Base-by-base conservation (phyloP, 495 filamentous ascomycete species). In the Sordaria brevicollis region DNA sequence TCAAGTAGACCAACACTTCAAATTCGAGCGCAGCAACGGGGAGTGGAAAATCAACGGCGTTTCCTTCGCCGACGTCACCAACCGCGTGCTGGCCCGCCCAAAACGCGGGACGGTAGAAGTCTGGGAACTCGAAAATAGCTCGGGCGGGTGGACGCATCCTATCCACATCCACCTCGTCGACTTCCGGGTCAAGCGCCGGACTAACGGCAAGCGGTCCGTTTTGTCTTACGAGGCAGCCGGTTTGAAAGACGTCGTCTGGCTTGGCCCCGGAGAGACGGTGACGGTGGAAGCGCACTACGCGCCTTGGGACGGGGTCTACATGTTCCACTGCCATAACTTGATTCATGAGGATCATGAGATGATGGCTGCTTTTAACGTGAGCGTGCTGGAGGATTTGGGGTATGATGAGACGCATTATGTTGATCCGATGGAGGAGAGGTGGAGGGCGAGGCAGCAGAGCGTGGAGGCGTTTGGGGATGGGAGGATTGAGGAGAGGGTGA, bases 81-180 rank as follows among this genome's bases (percentile, higher is more conserved):
- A 86, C 76, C 81, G 84, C n/a, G 79, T 87, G 34, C 78, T 87
- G 1, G 83, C 86, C 9, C 80, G 78, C 9, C 83, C 84, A 0
- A 76, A 76, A 39, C 79, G 82, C 11, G 86, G 86, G 13, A 77
- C 76, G 0, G 78, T 82, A 2, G 81, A 87, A 74, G 77, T 83
- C 17, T 88, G 84, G 85, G 79, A 83, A 70, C 77, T 88, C 4
- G 76, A 79, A 73, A 85, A 87, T 71, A 71, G 67, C 11, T 77
- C 79, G 39, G 81, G 83, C 34, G 81, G 77, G 31, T 86, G 85
- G 79, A 79, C 78, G 15, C 86, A 87, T 66, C 85, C 86, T 5
- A 80, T 89, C 41, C 87, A 89, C 75, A 80, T 89, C 43, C 87
- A 89, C 72, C 79, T 89, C 13, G 83, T 89, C 65, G 87, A 89